Evolutionary conservation across 2,329 filamentous ascomycete genomes (phyloP).

Genomic region (Hypoxylon sp.): DNA sequence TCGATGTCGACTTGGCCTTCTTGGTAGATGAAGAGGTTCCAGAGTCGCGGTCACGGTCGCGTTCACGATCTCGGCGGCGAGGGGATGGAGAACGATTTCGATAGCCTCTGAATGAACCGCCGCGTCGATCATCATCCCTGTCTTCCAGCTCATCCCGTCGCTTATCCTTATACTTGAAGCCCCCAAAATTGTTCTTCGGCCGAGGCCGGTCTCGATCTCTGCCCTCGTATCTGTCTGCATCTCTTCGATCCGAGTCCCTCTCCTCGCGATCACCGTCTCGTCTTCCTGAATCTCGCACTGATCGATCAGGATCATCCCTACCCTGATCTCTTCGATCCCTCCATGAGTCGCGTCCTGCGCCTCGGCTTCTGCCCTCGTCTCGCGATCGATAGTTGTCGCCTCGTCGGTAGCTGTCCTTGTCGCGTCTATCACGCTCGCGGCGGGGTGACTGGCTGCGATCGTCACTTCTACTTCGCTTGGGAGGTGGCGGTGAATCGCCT

Average conservation of each 20-base stretch:
- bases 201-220: slow-evolving; percentile 48
- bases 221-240: slow-evolving; percentile 28
- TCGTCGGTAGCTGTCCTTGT: slow-evolving; percentile 42
- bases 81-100: slow-evolving; percentile 60
- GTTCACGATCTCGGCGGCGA: slow-evolving; percentile 56
- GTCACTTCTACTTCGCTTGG: slow-evolving; percentile 43
- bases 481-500: slow-evolving; percentile 47
- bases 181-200: slow-evolving; percentile 59
- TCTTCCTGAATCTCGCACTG: slow-evolving; percentile 24
- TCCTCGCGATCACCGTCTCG: slow-evolving; percentile 23
- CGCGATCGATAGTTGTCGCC: slow-evolving; percentile 46
- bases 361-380: slow-evolving; percentile 33
- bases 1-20: slow-evolving; percentile 52
- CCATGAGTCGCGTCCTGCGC: slow-evolving; percentile 22
- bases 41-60: slow-evolving; percentile 57
- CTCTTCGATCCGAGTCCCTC: slow-evolving; percentile 28
- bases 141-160: slow-evolving; percentile 64
- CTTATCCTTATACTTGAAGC: slow-evolving; percentile 73
- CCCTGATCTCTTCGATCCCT: slow-evolving; percentile 27
- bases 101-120: slow-evolving; percentile 68
- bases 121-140: slow-evolving; percentile 58
- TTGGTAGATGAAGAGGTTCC: slow-evolving; percentile 46
- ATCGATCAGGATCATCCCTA: slow-evolving; percentile 16
- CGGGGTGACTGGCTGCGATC: slow-evolving; percentile 52
- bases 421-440: slow-evolving; percentile 41